These are phyloP conservation scores for Geotrichum siamense DNA, from an alignment of 1,139 yeast genomes.

Conservation along the genomic window DNA sequence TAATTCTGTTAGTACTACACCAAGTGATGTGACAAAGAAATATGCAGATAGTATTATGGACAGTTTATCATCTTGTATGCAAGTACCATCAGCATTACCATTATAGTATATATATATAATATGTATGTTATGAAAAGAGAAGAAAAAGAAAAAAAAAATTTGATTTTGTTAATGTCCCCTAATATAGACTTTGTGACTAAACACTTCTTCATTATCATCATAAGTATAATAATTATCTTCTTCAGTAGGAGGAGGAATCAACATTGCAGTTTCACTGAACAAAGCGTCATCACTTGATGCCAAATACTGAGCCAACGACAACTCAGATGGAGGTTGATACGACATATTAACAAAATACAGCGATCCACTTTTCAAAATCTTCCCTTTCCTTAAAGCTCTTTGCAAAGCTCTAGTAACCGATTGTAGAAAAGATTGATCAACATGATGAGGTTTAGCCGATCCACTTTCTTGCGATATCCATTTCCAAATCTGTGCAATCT, in stretches of 20 bases:
- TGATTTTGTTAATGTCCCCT: constrained; percentile 12
- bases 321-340: constrained; percentile 34
- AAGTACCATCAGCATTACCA: constrained; percentile 11
- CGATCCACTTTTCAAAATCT: constrained; percentile 30
- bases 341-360: constrained; percentile 31
- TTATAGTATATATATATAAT: not conserved
- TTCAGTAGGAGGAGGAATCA: constrained; percentile 33
- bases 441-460: constrained; percentile 25
- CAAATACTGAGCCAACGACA: constrained; percentile 33
- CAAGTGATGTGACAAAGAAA: constrained; percentile 24
- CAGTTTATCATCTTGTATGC: constrained; percentile 10
- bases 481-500: constrained; percentile 32
- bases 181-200: constrained; percentile 26
- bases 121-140: not conserved
- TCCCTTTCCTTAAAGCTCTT: constrained; percentile 34
- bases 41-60: constrained; percentile 24
- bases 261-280: constrained; percentile 33
- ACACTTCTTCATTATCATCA: constrained; percentile 34
- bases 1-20: constrained; percentile 6
- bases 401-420: constrained; percentile 36
- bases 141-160: not conserved
- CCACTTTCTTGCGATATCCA: constrained; percentile 33
- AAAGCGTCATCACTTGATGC: constrained; percentile 35
- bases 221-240: constrained; percentile 31
- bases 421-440: constrained; percentile 35